These are phyloP conservation scores for Inonotus obliquus DNA, from an alignment of 1,284 basidiomycete species.

Conservation along the genomic window DNA sequence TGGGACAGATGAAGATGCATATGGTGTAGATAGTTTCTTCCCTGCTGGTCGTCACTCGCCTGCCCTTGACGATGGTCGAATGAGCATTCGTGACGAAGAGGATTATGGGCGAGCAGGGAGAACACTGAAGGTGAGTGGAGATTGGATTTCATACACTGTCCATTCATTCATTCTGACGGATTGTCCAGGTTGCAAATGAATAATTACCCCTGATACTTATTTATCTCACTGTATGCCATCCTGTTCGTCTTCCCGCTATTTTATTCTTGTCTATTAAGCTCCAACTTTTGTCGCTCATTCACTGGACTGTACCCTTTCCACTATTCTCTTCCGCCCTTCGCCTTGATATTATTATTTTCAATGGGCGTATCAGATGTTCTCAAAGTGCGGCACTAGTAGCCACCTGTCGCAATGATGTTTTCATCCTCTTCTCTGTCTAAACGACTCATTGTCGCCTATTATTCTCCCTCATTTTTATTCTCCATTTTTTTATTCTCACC, in stretches of 20 bases:
- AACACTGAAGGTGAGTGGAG: constrained; percentile 41
- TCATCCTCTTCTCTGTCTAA: neutral
- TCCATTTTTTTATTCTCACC: neutral
- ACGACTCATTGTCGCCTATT: neutral
- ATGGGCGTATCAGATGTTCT: neutral
- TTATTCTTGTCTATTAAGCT: constrained; percentile 18
- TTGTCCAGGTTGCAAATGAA: constrained; percentile 17
- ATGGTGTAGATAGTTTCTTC: constrained; percentile 19
- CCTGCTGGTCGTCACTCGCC: constrained; percentile 13
- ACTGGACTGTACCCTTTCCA: constrained; percentile 6
- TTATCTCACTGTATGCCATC: neutral
- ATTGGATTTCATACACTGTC: neutral
- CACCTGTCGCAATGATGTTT: neutral
- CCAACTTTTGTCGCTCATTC: constrained; percentile 8
- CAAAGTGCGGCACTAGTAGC: neutral
- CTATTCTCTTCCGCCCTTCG: neutral
- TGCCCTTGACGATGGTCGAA: constrained; percentile 23
- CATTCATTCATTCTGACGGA: neutral
- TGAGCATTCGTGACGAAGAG: constrained; percentile 33
- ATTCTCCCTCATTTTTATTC: neutral
- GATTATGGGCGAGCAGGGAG: constrained; percentile 35
- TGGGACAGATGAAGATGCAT: constrained; percentile 22
- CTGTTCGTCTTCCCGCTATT: constrained; percentile 1
- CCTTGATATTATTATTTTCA: neutral
- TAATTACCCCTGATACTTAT: constrained; percentile 1